Evolutionary conservation across 352 stramenopile genomes (phyloP).

Genomic region (Globisporangium paroecandrum): DNA sequence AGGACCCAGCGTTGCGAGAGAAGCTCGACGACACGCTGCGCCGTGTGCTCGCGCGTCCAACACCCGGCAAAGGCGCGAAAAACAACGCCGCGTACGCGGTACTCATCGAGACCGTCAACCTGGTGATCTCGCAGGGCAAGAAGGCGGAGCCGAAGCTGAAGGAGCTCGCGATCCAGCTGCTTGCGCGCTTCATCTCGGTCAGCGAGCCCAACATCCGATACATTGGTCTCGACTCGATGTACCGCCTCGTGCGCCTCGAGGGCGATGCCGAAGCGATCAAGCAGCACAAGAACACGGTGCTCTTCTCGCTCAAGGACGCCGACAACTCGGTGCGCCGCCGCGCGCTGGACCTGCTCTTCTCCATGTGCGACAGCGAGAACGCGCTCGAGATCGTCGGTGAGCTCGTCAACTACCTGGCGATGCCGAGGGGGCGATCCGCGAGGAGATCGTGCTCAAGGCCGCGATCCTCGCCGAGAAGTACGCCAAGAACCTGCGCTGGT

Average conservation of each 20-base stretch:
- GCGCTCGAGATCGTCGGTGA: slow-evolving; percentile 95
- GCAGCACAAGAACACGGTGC: slow-evolving; percentile 93
- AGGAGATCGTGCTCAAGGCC: slow-evolving; percentile 98
- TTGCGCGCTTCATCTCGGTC: slow-evolving; percentile 97
- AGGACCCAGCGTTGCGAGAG: slow-evolving; percentile 44
- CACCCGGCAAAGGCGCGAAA: slow-evolving; percentile 82
- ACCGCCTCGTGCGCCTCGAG: slow-evolving; percentile 89
- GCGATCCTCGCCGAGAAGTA: slow-evolving; percentile 98
- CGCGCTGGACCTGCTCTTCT: slow-evolving; percentile 96
- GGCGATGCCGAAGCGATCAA: slow-evolving; percentile 86
- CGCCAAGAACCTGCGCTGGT: slow-evolving; percentile 93
- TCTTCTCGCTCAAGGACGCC: slow-evolving; percentile 96
- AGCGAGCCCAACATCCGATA: slow-evolving; percentile 98
- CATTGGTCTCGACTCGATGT: slow-evolving; percentile 96
- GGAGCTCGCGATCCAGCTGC: slow-evolving; percentile 89
- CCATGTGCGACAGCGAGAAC: slow-evolving; percentile 96
- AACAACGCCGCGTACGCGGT: slow-evolving; percentile 97
- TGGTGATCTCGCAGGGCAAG: slow-evolving; percentile 94
- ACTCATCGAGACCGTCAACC: slow-evolving; percentile 97
- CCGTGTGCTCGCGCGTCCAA: slow-evolving; percentile 90
- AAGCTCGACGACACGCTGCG: slow-evolving; percentile 90
- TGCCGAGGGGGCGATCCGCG: slow-evolving; percentile 92
- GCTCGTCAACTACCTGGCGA: slow-evolving; percentile 92
- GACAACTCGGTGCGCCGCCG: slow-evolving; percentile 95
- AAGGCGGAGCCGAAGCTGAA: slow-evolving; percentile 82